phyloP scores from a whole-genome alignment of 2,329 filamentous ascomycete genomes.

The Thermothelomyces thermophilus region DNA sequence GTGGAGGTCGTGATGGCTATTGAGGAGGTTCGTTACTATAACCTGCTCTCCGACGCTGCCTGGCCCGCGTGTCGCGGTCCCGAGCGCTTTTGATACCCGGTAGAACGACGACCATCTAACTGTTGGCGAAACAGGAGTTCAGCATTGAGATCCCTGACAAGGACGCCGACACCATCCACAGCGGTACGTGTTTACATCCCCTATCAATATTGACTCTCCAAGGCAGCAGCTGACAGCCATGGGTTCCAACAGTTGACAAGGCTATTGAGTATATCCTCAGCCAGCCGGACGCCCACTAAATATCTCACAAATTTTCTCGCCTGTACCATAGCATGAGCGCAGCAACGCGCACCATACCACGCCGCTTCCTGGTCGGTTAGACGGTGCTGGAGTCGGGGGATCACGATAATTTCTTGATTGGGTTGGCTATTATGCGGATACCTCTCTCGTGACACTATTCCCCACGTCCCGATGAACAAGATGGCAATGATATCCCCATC shows the following conservation, averaged over 20 bases:
- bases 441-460: not conserved
- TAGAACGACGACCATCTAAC: not conserved
- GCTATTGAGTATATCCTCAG: constrained; percentile 89
- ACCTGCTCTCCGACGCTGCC: not conserved
- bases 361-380: constrained; percentile 12
- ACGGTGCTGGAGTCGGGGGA: constrained; percentile 2
- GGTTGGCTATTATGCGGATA: not conserved
- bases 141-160: constrained; percentile 98
- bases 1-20: constrained; percentile 99
- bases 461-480: not conserved
- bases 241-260: constrained; percentile 64
- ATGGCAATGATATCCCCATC: not conserved
- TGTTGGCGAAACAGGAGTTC: constrained; percentile 43
- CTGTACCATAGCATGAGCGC: constrained; percentile 21
- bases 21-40: constrained; percentile 79
- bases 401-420: constrained; percentile 1
- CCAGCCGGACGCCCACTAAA: constrained; percentile 80
- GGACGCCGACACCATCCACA: constrained; percentile 90
- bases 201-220: not conserved
- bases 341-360: constrained; percentile 12
- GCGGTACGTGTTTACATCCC: constrained; percentile 54
- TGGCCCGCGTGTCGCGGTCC: not conserved
- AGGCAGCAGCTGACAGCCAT: constrained; percentile 14
- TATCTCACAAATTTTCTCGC: not conserved
- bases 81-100: not conserved